Evolutionary conservation across 1,284 basidiomycete species (phyloP).

Genomic region (Melanopsichium pennsylvanicum): DNA sequence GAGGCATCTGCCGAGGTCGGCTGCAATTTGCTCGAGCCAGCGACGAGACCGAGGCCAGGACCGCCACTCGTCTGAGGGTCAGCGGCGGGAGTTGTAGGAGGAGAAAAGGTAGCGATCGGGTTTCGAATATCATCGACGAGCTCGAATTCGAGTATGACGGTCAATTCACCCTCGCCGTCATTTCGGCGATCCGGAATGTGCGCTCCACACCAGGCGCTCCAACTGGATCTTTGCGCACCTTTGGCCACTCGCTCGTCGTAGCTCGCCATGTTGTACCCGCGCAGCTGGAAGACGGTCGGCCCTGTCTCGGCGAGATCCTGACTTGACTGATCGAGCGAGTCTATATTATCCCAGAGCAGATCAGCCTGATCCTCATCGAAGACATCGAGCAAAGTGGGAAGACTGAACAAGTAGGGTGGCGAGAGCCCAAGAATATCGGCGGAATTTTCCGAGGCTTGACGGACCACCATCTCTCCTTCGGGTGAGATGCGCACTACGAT

Average conservation of each 20-base stretch:
- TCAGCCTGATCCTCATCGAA: constrained; percentile 77
- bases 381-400: constrained; percentile 79
- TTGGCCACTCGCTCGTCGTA: constrained; percentile 67
- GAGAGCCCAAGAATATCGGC: constrained; percentile 77
- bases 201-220: constrained; percentile 85
- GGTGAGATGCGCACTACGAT: constrained; percentile 77
- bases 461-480: constrained; percentile 74
- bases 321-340: constrained; percentile 72
- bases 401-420: constrained; percentile 78
- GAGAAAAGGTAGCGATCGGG: constrained; percentile 69
- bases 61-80: constrained; percentile 51
- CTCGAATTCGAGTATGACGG: constrained; percentile 78
- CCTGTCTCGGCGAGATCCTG: constrained; percentile 67
- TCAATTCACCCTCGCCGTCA: constrained; percentile 33
- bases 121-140: constrained; percentile 78
- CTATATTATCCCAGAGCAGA: constrained; percentile 79
- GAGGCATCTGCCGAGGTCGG: neutral
- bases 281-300: constrained; percentile 73
- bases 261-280: constrained; percentile 70
- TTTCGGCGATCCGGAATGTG: constrained; percentile 67
- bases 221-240: constrained; percentile 69
- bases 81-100: constrained; percentile 29
- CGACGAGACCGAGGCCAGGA: constrained; percentile 20
- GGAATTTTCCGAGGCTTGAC: constrained; percentile 83
- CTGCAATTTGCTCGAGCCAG: constrained; percentile 3